phyloP scores from a whole-genome alignment of 306 rosid genomes.

The Quercus cerris region DNA sequence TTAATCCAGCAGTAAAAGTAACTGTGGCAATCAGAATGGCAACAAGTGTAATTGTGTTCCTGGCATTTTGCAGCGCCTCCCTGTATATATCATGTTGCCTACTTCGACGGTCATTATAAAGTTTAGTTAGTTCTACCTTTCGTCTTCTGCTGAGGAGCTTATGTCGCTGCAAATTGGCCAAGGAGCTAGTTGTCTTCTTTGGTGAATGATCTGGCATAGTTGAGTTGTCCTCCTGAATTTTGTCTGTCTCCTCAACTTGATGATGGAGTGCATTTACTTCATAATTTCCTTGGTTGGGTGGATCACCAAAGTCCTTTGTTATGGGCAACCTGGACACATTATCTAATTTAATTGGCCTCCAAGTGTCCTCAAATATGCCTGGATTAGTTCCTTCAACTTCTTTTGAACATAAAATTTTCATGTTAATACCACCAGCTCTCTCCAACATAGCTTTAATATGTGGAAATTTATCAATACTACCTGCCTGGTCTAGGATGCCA shows the following conservation, averaged over 20 bases:
- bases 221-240: conserved; percentile 16
- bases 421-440: not conserved
- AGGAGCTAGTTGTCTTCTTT: not conserved
- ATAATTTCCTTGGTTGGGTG: conserved; percentile 13
- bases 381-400: too few relatives aligned
- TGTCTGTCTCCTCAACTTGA: conserved; percentile 18
- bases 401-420: too few relatives aligned
- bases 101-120: conserved; percentile 6
- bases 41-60: conserved; percentile 58
- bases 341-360: too few relatives aligned
- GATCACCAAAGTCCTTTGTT: not conserved
- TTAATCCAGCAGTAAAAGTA: conserved; percentile 57
- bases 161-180: conserved; percentile 12
- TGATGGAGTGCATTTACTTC: conserved; percentile 19
- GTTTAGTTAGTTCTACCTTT: conserved; percentile 4
- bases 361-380: too few relatives aligned
- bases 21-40: conserved; percentile 64
- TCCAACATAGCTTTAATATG: not conserved
- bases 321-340: not conserved
- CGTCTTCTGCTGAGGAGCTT: conserved; percentile 29
- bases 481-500: conserved; percentile 46
- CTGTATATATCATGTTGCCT: conserved; percentile 42
- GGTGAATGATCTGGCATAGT: conserved; percentile 5
- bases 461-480: not conserved
- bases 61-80: conserved; percentile 61